Evolutionary conservation across 148 eudicot species (phyloP).

Genomic region (Silene latifolia): DNA sequence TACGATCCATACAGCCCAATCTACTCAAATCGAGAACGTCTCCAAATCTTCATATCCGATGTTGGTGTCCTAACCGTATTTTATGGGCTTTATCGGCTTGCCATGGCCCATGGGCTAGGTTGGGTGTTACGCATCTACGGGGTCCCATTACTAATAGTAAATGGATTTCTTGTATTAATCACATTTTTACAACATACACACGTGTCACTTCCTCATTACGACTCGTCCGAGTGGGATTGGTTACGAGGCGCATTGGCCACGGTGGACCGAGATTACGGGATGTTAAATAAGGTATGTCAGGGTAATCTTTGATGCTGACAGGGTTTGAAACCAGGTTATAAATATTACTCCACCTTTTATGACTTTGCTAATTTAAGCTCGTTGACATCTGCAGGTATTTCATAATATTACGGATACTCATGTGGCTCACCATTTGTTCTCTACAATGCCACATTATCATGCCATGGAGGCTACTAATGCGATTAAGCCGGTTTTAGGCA

Average conservation of each 20-base stretch:
- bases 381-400: slow-evolving; percentile 37
- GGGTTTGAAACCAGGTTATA: too few species aligned
- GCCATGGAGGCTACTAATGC: slow-evolving; percentile 93
- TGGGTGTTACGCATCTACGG: slow-evolving; percentile 71
- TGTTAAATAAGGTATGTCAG: slow-evolving; percentile 70
- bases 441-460: slow-evolving; percentile 87
- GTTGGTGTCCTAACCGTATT: slow-evolving; percentile 47
- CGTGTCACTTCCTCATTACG: slow-evolving; percentile 77
- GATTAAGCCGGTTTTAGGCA: slow-evolving; percentile 66
- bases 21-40: slow-evolving; percentile 60
- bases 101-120: slow-evolving; percentile 44
- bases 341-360: too few species aligned
- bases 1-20: slow-evolving; percentile 78
- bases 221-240: slow-evolving; percentile 89
- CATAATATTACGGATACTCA: slow-evolving; percentile 86
- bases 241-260: slow-evolving; percentile 78
- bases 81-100: slow-evolving; percentile 52
- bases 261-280: slow-evolving; percentile 70
- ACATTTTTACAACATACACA: slow-evolving; percentile 83
- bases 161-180: slow-evolving; percentile 72
- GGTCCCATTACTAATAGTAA: slow-evolving; percentile 62
- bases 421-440: slow-evolving; percentile 80
- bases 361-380: too few species aligned
- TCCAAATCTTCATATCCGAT: slow-evolving; percentile 62
- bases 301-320: too few species aligned